Base-by-base conservation (phyloP, 371 early-diverging fungal genomes). In the Haplosporangium sp. region DNA sequence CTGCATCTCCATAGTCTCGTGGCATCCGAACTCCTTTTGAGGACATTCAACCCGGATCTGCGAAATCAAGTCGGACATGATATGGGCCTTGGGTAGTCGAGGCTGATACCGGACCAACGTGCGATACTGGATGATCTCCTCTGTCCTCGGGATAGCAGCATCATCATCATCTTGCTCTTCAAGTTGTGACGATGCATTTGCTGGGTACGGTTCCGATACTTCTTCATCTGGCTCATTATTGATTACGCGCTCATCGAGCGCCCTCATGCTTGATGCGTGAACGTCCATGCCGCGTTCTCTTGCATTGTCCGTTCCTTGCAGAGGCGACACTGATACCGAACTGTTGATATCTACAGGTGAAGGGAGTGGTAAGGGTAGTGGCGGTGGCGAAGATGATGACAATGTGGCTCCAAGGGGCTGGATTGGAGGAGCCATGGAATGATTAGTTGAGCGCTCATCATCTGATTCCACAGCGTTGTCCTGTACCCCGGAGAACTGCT, bases 21-120 rank as follows among this genome's bases (percentile, higher is more conserved):
- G 20, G 45, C 79, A 79, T 2, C 79, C 79, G 52, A 64, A 56
- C 13, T 55, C 41, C 18, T 36, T 67, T 38, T 79, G 62, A 1
- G 79, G 73, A 54, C 79, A 79, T 43, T 79, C 62, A 3, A 79
- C 79, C 11, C 58, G 62, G 29, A 62, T 79, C 46, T 79, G 79
- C 12, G 79, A 79, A n/a, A 79, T 79, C 20, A 79, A 21, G 20
- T 79, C 79, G 1, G 79, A 79, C 73, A 79, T 79, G 55, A 79
- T 65, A 65, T 79, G 79, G 0, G 79, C 79, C 45, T 79, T 79
- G 20, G 79, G 79, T 4, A 79, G 56, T 7, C 64, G 67, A 14
- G 79, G 79, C 46, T 72, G 79, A 57, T 72, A 79, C 13, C 69
- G 68, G n/a, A 79, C 79, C 11, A 72, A 54, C 5, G 69, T 79